These are phyloP conservation scores for Fusarium phyllophilum DNA, from an alignment of 2,329 filamentous ascomycete genomes.

Conservation along the genomic window DNA sequence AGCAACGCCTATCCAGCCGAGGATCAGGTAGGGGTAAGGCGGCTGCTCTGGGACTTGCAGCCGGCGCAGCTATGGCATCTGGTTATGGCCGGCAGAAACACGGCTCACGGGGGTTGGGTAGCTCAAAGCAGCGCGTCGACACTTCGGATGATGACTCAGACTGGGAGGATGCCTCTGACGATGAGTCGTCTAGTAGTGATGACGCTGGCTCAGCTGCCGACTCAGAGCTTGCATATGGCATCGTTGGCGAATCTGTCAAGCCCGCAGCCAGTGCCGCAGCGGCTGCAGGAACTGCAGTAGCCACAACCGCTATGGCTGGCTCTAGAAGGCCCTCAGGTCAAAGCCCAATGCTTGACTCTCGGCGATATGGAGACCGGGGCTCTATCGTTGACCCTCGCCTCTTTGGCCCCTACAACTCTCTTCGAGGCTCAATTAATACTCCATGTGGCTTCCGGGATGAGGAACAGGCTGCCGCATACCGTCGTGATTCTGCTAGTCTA, in stretches of 20 bases:
- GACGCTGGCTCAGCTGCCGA: constrained; percentile 48
- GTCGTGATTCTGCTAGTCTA: constrained; percentile 39
- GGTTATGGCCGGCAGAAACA: constrained; percentile 49
- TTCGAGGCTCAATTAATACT: constrained; percentile 63
- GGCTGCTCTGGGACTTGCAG: constrained; percentile 35
- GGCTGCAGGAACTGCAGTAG: constrained; percentile 54
- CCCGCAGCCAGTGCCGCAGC: constrained; percentile 37
- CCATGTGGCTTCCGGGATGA: constrained; percentile 65
- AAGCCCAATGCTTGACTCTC: constrained; percentile 20
- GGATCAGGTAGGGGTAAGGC: constrained; percentile 39
- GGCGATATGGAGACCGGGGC: constrained; percentile 50
- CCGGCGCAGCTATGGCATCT: constrained; percentile 57
- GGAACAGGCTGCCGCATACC: constrained; percentile 40
- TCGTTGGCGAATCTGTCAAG: constrained; percentile 40
- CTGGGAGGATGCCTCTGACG: constrained; percentile 67
- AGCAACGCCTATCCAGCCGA: constrained; percentile 55
- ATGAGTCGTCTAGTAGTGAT: constrained; percentile 53
- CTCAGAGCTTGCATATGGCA: constrained; percentile 54
- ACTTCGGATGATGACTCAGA: constrained; percentile 60
- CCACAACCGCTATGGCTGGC: constrained; percentile 54
- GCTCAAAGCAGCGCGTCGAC: constrained; percentile 54
- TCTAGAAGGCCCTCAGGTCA: constrained; percentile 41
- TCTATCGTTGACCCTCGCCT: constrained; percentile 67
- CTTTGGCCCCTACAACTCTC: constrained; percentile 71
- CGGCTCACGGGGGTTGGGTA: constrained; percentile 51